Base-by-base conservation (phyloP, 257 asterid genomes). In the Nicotiana obtusifolia region DNA sequence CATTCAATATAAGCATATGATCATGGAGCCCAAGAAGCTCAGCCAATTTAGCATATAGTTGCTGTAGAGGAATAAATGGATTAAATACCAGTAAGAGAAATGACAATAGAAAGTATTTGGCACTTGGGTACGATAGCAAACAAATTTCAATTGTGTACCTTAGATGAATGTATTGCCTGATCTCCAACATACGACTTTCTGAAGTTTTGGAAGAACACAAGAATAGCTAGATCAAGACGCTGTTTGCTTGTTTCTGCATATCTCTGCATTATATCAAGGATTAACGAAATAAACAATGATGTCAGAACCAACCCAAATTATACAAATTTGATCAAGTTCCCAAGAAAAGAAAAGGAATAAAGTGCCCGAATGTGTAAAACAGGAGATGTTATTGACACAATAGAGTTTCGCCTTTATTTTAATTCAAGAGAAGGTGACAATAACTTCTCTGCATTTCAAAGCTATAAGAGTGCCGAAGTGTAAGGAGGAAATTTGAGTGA, bases 1-100 rank as follows among this genome's bases (percentile, higher is more conserved):
- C 88, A 79, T 96, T 92, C 91, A 96, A 86, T 52, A 96, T 86
- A 86, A 93, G 86, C 68, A 93, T 93, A 90, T 96, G 99, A 91
- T 96, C 98, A 86, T 93, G 92, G 76, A 96, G 95, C 76, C 99
- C 98, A 90, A 96, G 95, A 87, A 96, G 98, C 68, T 96, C 97
- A 37, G 99, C 92, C 62, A 96, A 85, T 84, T 95, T 92, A 81
- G 91, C 91, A 87, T 96, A 96, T 87, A 96, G 84, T 97, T 93
- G 99, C 99, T 96, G 99, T 91, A 85, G 78, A 84, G 84, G 84
- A 84, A 67, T 53, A 71, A 61, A 84, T 61, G 83, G 65, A 80
- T 80, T 65, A 64, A 80, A n/a, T 8, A 33, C 30, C 77, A 80
- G 64, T 8, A 41, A 60, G 17, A 79, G 28, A 28, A 31, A 78